Evolutionary conservation across 2,329 filamentous ascomycete species (phyloP), one percentile per base, ranked within the genome.

Genomic region (Gremmenia infestans): DNA sequence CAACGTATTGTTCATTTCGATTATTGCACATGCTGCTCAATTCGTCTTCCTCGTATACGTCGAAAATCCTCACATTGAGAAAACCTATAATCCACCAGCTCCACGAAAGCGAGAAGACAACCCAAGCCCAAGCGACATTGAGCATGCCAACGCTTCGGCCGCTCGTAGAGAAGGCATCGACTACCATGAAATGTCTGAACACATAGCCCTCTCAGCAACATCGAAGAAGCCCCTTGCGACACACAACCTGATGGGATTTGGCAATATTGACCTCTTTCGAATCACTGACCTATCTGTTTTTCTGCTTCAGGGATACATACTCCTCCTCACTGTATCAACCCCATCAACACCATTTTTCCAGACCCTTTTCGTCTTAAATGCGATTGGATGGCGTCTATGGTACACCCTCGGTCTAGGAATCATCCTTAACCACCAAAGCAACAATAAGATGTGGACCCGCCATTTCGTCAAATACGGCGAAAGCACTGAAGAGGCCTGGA

Each of bases 401-500:
- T 97, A 94, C 71, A 89, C 89, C 11, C 73, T 94, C 53, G 94
- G 94, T 23, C 82, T 99, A 25, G 94, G 93, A 46, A 81, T 89
- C 65, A 85, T 97, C 58, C 81, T 99, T 48, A 85, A 90, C 65
- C 81, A 83, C 54, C 94, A 99, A 72, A 97, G 93, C 19, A 87
- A 87, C 67, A 84, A 87, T 73, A 97, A 97, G 76, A 85, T 88
- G 72, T 97, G 94, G 91, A 97, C 93, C 15, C 85, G 94, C 25
- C 94, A 99, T 75, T 99, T 97, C 70, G 82, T 99, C 74, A 99
- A 99, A 72, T 97, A 88, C 67, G 94, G 94, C 59, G 94, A 97
- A 71, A 91, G 82, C 59, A 86, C 86, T 3, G 87, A 88, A 59
- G 94, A 97, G 73, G 93, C 93, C 4, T 99, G 94, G 94, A 86